Conservation (phyloP, 805 yeast species). For the Candida verbasci region DNA sequence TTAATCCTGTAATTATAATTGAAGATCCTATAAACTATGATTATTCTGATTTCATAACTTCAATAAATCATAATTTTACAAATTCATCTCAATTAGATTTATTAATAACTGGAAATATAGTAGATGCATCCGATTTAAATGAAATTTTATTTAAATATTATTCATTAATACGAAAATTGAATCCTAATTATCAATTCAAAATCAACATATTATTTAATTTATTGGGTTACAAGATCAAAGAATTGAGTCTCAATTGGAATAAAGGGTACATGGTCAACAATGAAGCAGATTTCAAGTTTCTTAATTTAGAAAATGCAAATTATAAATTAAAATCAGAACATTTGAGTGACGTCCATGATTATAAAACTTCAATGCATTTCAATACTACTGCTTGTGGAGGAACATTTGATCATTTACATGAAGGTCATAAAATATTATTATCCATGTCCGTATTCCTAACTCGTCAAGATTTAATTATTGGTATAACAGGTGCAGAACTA, state of each 20-base stretch:
- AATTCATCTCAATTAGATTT: slow-evolving; percentile 17
- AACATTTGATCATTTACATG: slow-evolving; percentile 94
- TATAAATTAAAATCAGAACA: neutral
- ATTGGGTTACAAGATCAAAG: neutral
- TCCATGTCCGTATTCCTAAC: slow-evolving; percentile 69
- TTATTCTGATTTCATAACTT: slow-evolving; percentile 9
- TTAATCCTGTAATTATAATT: slow-evolving; percentile 10
- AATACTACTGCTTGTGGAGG: slow-evolving; percentile 76
- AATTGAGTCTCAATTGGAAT: slow-evolving; percentile 4
- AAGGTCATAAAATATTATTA: slow-evolving; percentile 85
- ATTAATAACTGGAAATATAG: slow-evolving; percentile 16
- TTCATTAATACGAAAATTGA: slow-evolving; percentile 18
- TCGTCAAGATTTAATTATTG: slow-evolving; percentile 56
- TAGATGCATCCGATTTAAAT: slow-evolving; percentile 21
- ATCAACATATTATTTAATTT: slow-evolving; percentile 27
- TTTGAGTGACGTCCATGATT: neutral
- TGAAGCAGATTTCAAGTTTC: neutral
- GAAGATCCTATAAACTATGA: slow-evolving; percentile 13
- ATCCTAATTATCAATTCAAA: slow-evolving; percentile 20
- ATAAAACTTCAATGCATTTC: slow-evolving; percentile 6
- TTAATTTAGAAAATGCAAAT: neutral
- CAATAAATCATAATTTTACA: neutral
- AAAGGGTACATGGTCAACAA: neutral
- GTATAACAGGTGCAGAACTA: slow-evolving; percentile 75
- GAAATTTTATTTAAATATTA: slow-evolving; percentile 25